phyloP scores from a whole-genome alignment of 331 rosid genomes.

The Arachis monticola region DNA sequence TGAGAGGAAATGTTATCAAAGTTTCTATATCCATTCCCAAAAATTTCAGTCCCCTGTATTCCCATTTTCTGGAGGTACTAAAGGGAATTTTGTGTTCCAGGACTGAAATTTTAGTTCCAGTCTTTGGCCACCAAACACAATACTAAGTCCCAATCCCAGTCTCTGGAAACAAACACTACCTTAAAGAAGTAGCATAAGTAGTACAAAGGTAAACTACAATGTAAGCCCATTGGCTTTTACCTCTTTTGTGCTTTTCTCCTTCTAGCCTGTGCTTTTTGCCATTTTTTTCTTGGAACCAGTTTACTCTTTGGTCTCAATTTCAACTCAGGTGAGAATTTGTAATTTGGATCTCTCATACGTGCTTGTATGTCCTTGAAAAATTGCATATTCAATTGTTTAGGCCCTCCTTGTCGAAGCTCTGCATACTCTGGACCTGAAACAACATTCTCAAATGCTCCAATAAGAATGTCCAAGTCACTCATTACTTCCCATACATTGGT shows the following conservation, averaged over 20 bases:
- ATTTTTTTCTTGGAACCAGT: conserved; percentile 74
- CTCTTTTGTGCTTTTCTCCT: conserved; percentile 84
- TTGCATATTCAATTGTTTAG: conserved; percentile 67
- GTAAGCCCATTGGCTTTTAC: conserved; percentile 32
- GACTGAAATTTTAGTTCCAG: too few relatives aligned
- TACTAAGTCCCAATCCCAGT: too few relatives aligned
- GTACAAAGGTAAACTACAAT: conserved; percentile 29
- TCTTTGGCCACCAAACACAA: too few relatives aligned
- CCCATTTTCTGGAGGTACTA: too few relatives aligned
- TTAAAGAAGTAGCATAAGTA: conserved; percentile 14
- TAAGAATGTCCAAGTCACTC: conserved; percentile 82
- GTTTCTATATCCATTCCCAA: too few relatives aligned
- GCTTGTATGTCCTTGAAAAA: conserved; percentile 59
- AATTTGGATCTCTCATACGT: conserved; percentile 60
- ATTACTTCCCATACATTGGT: conserved; percentile 87
- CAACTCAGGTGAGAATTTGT: conserved; percentile 80
- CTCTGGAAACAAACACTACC: background rate
- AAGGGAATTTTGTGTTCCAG: too few relatives aligned
- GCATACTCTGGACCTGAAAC: conserved; percentile 87
- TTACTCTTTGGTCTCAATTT: conserved; percentile 88
- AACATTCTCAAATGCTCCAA: conserved; percentile 88
- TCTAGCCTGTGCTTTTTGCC: conserved; percentile 83
- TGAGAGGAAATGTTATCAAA: too few relatives aligned
- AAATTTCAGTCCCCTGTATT: too few relatives aligned
- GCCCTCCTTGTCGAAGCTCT: conserved; percentile 88